phyloP scores from a whole-genome alignment of 2,329 filamentous ascomycete genomes.

The Pseudofabraea citricarpa region DNA sequence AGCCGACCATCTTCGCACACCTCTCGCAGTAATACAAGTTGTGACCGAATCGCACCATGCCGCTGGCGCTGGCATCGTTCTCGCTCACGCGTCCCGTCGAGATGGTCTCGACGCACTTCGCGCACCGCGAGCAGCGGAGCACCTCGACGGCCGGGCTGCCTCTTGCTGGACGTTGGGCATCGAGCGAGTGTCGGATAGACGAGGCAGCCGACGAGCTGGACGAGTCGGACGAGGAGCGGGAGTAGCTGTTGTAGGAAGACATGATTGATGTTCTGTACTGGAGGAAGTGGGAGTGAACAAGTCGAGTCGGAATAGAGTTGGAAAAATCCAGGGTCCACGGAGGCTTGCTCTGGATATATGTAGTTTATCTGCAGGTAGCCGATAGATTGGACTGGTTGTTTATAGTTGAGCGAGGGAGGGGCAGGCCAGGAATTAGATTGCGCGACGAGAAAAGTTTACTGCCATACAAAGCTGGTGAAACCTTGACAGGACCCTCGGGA shows the following conservation, averaged over 20 bases:
- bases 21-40: slow-evolving; percentile 63
- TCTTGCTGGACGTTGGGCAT: not conserved
- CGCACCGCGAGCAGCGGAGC: slow-evolving; percentile 59
- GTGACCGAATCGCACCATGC: slow-evolving; percentile 61
- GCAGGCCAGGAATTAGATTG: too few species aligned
- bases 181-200: slow-evolving; percentile 12
- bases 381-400: too few species aligned
- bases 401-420: too few species aligned
- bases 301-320: too few species aligned
- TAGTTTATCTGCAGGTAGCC: too few species aligned
- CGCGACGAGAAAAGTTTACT: too few species aligned
- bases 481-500: not conserved
- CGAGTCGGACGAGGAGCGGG: not conserved
- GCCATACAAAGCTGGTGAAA: too few species aligned
- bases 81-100: slow-evolving; percentile 34
- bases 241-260: not conserved
- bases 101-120: slow-evolving; percentile 54
- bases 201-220: not conserved
- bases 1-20: slow-evolving; percentile 60
- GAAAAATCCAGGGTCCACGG: too few species aligned
- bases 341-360: too few species aligned
- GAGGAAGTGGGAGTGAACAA: too few species aligned
- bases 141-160: slow-evolving; percentile 40
- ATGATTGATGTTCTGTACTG: too few species aligned
- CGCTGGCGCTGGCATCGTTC: slow-evolving; percentile 51